Base-by-base conservation (phyloP, 2,329 filamentous ascomycete genomes). In the Stachybotrys echinatus region DNA sequence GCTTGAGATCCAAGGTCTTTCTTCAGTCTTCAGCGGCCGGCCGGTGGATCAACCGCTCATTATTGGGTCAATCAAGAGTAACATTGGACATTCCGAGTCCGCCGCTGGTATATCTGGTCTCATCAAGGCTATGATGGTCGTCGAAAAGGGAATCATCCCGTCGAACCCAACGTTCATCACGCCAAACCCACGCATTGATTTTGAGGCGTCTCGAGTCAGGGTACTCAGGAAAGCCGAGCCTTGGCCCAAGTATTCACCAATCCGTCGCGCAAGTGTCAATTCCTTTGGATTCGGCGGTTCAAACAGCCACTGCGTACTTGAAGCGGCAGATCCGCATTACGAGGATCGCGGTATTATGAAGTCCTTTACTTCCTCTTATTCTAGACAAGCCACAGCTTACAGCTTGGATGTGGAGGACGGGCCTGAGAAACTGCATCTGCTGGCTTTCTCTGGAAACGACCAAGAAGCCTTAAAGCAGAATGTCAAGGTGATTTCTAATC, bases 241-340 rank as follows among this genome's bases (percentile, higher is more conserved):
- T 57, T 68, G 39, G 68, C 60, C 1, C 49, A 27, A 47, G 6
- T 48, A 49, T 42, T 14, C 8, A 19, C 31, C 31, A n/a, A 7
- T 42, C 4, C 47, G 56, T 44, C 52, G 56, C 10, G 58, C 58
- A 20, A 65, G 65, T 49, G 61, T 73, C 45, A 72, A 72, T 52
- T 70, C 65, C 6, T 74, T 73, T 52, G 72, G 72, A 2, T 74
- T 68, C 34, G 71, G 72, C 12, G 73, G 73, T 12, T 64, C 67
- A 23, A 75, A 74, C 51, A 66, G 66, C 1, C 72, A 75, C 54
- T 58, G 61, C 6, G 66, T 74, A 18, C 49, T 75, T 38, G 61
- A 65, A 22, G 48, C 51, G 10, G 47, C 39, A 6, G 42, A 50
- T 21, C n/a, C n/a, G n/a, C 31, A 37, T 37, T 39, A 45, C 14